phyloP scores from a whole-genome alignment of 257 asterid species.

The Jasminum sambac region DNA sequence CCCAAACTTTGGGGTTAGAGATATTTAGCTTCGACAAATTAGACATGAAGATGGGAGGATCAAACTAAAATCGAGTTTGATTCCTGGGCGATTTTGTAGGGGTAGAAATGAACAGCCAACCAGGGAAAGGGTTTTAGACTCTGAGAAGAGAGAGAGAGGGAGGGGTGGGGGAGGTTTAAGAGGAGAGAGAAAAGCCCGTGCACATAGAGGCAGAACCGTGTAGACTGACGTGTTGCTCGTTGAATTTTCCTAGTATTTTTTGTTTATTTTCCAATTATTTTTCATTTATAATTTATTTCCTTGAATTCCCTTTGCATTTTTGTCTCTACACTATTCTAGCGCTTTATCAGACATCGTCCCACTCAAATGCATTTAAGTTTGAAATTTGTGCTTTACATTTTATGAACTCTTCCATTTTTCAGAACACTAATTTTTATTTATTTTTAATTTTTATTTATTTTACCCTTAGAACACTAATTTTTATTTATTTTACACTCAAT shows the following conservation, averaged over 20 bases:
- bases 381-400: too few relatives aligned
- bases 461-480: too few relatives aligned
- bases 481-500: too few relatives aligned
- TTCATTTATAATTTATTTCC: too few relatives aligned
- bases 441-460: too few relatives aligned
- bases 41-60: slow-evolving; percentile 41
- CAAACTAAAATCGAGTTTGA: neutral
- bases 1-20: slow-evolving; percentile 74
- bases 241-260: neutral
- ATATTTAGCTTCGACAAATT: slow-evolving; percentile 55
- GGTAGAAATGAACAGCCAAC: neutral
- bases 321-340: too few relatives aligned
- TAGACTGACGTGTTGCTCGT: neutral
- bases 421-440: too few relatives aligned
- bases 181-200: slow-evolving; percentile 9
- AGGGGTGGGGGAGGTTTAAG: slow-evolving; percentile 33
- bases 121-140: slow-evolving; percentile 29
- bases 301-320: too few relatives aligned
- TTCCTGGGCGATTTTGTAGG: slow-evolving; percentile 31
- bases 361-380: too few relatives aligned
- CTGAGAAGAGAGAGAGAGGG: slow-evolving; percentile 14
- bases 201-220: too few relatives aligned
- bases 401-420: too few relatives aligned
- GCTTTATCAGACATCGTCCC: too few relatives aligned
- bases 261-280: neutral